A percentile compares a stretch with the other conserved stretches of the same genome.
Conservation (phyloP, 371 early-diverging fungal species). For the Mortierella sp. region DNA sequence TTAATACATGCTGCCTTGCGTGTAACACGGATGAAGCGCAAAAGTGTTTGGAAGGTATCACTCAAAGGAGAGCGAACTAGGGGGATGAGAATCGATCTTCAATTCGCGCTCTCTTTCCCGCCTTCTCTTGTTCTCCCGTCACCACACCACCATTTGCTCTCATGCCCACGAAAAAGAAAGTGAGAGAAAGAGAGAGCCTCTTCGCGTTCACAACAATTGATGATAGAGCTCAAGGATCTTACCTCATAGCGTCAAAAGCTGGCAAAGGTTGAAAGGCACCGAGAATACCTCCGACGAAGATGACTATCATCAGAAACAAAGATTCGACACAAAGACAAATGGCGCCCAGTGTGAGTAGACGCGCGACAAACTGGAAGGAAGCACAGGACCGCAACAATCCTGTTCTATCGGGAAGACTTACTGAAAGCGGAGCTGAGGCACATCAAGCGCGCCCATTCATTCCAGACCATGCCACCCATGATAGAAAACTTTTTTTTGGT, state of each 20-base stretch:
- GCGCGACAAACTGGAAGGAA: too few species aligned
- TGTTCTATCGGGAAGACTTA: constrained; percentile 14
- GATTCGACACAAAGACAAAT: too few species aligned
- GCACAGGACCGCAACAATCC: too few species aligned
- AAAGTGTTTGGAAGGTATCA: too few species aligned
- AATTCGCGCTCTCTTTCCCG: background rate
- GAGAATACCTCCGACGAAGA: constrained; percentile 39
- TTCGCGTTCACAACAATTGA: background rate
- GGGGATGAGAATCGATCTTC: too few species aligned
- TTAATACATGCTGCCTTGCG: too few species aligned
- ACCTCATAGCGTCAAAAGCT: constrained; percentile 42
- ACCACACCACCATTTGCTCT: too few species aligned
- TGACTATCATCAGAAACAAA: constrained; percentile 21
- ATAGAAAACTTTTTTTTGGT: background rate
- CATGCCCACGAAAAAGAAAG: too few species aligned
- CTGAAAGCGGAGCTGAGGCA: constrained; percentile 30
- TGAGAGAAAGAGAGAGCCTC: background rate
- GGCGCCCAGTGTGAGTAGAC: background rate
- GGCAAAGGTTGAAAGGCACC: constrained; percentile 44
- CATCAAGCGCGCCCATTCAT: constrained; percentile 51
- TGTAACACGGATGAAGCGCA: too few species aligned
- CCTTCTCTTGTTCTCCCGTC: background rate
- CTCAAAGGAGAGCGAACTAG: too few species aligned
- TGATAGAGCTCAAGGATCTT: background rate
- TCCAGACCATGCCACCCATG: constrained; percentile 52